Conservation (phyloP, 495 filamentous ascomycete species). For the Neurospora pannonica region DNA sequence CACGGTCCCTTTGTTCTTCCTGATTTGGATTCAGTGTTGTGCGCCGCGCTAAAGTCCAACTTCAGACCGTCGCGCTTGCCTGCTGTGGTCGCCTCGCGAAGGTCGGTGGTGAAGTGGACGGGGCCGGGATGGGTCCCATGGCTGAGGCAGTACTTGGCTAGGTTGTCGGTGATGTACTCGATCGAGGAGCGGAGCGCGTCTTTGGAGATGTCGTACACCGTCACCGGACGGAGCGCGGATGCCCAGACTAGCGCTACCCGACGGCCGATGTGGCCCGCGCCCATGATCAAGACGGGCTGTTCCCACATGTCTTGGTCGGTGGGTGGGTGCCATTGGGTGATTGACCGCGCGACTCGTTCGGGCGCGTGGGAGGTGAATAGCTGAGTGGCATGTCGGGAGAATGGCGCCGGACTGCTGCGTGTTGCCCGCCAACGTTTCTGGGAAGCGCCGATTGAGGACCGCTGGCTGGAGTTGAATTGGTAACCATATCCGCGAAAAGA, state of each 20-base stretch:
- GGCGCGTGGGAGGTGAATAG: neutral
- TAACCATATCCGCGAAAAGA: neutral
- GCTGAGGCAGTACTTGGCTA: slow-evolving; percentile 20
- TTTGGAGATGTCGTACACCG: slow-evolving; percentile 26
- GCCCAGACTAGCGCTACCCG: slow-evolving; percentile 30
- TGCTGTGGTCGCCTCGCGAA: slow-evolving; percentile 19
- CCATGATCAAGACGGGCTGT: slow-evolving; percentile 28
- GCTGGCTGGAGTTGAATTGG: neutral
- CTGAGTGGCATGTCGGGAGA: neutral
- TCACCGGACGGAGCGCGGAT: slow-evolving; percentile 23
- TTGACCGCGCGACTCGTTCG: neutral
- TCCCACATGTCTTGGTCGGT: slow-evolving; percentile 18
- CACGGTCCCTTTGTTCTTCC: slow-evolving; percentile 19
- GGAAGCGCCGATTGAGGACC: neutral
- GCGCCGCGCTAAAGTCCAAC: slow-evolving; percentile 4
- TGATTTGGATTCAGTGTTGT: slow-evolving; percentile 18
- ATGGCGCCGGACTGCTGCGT: neutral
- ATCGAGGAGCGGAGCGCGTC: slow-evolving; percentile 17
- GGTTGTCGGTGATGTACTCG: slow-evolving; percentile 28
- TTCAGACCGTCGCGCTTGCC: slow-evolving; percentile 4
- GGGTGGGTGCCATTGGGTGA: slow-evolving; percentile 16
- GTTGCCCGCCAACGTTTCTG: neutral
- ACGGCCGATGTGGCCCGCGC: slow-evolving; percentile 28
- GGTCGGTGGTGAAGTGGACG: slow-evolving; percentile 20
- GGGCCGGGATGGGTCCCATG: slow-evolving; percentile 22